Evolutionary conservation across 495 filamentous ascomycete species (phyloP).

Genomic region (Poronia punctata): DNA sequence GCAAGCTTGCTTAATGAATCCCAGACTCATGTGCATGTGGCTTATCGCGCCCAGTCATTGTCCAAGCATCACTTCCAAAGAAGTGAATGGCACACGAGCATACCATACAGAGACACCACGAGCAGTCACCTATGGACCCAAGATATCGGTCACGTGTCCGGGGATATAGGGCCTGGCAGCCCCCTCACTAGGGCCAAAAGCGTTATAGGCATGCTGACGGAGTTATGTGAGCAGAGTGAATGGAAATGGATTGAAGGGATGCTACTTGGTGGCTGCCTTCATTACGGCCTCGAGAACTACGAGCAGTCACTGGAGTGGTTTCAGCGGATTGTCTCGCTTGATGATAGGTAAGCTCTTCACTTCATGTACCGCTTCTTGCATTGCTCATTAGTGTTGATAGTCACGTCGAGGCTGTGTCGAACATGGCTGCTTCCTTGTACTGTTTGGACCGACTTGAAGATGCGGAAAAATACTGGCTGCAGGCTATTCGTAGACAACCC

Average conservation of each 20-base stretch:
- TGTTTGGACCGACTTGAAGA: constrained; percentile 77
- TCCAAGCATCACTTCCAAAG: constrained; percentile 13
- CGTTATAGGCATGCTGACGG: constrained; percentile 72
- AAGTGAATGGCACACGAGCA: constrained; percentile 7
- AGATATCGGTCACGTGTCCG: constrained; percentile 7
- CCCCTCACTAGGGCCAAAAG: constrained; percentile 50
- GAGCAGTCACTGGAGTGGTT: constrained; percentile 86
- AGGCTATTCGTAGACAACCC: constrained; percentile 73
- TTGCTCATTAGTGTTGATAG: constrained; percentile 40
- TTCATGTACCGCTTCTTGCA: constrained; percentile 2
- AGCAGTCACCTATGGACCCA: constrained; percentile 11
- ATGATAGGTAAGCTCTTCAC: constrained; percentile 57
- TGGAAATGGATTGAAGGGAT: constrained; percentile 98
- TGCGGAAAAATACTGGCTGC: constrained; percentile 79
- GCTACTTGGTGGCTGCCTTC: constrained; percentile 83
- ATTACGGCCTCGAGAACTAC: constrained; percentile 87
- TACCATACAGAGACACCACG: too few relatives aligned
- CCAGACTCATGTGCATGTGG: constrained; percentile 14
- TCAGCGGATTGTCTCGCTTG: constrained; percentile 70
- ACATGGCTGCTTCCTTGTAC: constrained; percentile 81
- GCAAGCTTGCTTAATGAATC: constrained; percentile 2
- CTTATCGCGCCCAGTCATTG: constrained; percentile 13
- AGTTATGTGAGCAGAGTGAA: constrained; percentile 74
- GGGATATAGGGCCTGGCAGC: constrained; percentile 11
- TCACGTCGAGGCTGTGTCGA: constrained; percentile 92